A percentile compares a stretch with the other conserved stretches of the same genome.
Conservation (phyloP, 495 filamentous ascomycete species). For the Aspergillus nanangensis region DNA sequence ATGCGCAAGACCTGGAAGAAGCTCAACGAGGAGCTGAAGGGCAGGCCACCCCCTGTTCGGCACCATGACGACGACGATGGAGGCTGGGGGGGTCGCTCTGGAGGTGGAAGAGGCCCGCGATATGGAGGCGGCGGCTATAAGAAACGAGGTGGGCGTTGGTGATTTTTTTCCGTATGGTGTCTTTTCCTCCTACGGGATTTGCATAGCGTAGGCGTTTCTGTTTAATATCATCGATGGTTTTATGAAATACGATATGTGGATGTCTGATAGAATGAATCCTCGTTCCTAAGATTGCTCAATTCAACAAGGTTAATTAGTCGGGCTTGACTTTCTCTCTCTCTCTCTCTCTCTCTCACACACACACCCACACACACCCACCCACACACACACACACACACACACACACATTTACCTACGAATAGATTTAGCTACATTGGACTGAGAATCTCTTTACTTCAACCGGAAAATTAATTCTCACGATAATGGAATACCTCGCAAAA, state of each 20-base stretch:
- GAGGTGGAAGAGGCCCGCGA: constrained; percentile 27
- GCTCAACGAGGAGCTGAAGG: constrained; percentile 81
- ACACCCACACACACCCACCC: too few relatives aligned
- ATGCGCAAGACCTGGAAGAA: constrained; percentile 89
- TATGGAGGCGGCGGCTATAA: constrained; percentile 41
- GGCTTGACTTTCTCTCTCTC: too few relatives aligned
- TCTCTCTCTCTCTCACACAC: too few relatives aligned
- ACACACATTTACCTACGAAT: too few relatives aligned
- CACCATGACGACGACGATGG: constrained; percentile 49
- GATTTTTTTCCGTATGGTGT: constrained; percentile 20
- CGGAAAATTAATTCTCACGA: too few relatives aligned
- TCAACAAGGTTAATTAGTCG: too few relatives aligned
- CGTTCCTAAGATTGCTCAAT: neutral
- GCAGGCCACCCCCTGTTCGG: constrained; percentile 58
- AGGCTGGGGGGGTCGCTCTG: constrained; percentile 49
- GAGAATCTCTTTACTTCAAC: too few relatives aligned
- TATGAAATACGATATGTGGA: constrained; percentile 16
- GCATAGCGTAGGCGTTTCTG: constrained; percentile 48
- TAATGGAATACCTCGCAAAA: neutral
- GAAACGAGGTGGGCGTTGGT: constrained; percentile 39
- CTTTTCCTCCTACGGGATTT: constrained; percentile 10
- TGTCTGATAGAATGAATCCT: constrained; percentile 11
- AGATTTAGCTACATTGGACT: too few relatives aligned
- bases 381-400: too few relatives aligned
- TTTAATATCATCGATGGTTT: constrained; percentile 14